Evolutionary conservation across 2,329 filamentous ascomycete species (phyloP).

Genomic region (Ceratocystis alfenasii): DNA sequence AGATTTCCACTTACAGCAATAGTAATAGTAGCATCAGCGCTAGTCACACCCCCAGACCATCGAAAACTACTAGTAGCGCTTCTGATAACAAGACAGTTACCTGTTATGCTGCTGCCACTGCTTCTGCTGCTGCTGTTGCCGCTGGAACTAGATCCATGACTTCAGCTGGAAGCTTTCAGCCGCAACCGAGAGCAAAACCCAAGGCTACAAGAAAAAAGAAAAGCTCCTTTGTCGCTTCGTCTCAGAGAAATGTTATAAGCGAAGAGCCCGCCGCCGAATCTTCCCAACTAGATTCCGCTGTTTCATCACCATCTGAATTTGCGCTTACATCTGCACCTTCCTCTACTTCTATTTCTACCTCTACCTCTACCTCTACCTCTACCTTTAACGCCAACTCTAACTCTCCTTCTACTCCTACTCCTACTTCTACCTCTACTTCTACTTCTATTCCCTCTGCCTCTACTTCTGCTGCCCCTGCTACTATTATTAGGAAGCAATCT

Average conservation of each 20-base stretch:
- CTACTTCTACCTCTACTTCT: not conserved
- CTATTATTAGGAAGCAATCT: not conserved
- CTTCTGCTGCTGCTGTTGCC: not conserved
- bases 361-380: not conserved
- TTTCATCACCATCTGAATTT: conserved; percentile 12
- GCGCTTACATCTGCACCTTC: not conserved
- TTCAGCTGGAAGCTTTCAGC: conserved; percentile 2
- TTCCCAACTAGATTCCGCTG: conserved; percentile 9
- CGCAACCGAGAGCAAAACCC: conserved; percentile 5
- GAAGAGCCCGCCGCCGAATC: conserved; percentile 15
- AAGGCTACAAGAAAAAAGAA: not conserved
- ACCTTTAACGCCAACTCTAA: not conserved
- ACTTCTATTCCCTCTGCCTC: not conserved
- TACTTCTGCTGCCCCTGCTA: not conserved
- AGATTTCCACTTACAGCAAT: not conserved
- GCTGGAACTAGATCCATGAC: conserved; percentile 5
- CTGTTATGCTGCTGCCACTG: not conserved
- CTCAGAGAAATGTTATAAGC: conserved; percentile 20
- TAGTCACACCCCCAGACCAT: conserved; percentile 2
- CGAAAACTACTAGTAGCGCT: not conserved
- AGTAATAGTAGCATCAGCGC: not conserved
- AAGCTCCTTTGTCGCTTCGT: conserved; percentile 5
- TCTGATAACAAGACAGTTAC: not conserved
- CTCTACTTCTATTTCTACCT: not conserved
- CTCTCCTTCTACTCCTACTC: not conserved